phyloP scores from a whole-genome alignment of 371 early-diverging fungal species.

The Mucor racemosus region DNA sequence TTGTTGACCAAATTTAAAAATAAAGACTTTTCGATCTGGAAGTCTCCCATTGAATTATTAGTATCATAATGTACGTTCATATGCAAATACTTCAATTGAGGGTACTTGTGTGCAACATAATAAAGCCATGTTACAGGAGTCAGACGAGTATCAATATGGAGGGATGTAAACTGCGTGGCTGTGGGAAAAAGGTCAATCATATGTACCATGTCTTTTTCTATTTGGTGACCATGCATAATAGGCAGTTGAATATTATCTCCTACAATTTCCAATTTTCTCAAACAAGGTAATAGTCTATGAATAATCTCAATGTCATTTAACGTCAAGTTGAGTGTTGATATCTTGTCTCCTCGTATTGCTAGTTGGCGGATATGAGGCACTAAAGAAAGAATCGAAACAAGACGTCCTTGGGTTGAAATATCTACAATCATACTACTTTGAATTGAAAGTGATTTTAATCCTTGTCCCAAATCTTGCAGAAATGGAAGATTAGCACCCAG shows the following conservation, averaged over 20 bases:
- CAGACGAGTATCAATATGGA: slow-evolving; percentile 11
- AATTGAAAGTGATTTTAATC: slow-evolving; percentile 8
- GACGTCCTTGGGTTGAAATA: slow-evolving; percentile 4
- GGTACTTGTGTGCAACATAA: slow-evolving; percentile 27
- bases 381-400: slow-evolving; percentile 10
- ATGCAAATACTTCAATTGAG: neutral
- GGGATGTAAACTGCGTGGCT: neutral
- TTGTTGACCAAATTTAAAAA: slow-evolving; percentile 2
- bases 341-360: neutral
- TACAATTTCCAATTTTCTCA: neutral
- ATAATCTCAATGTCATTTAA: slow-evolving; percentile 21
- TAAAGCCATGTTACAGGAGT: slow-evolving; percentile 14
- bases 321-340: neutral
- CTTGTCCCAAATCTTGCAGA: slow-evolving; percentile 9
- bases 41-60: neutral
- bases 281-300: slow-evolving; percentile 4
- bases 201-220: neutral
- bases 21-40: neutral
- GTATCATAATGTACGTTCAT: neutral
- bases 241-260: slow-evolving; percentile 18
- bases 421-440: slow-evolving; percentile 16
- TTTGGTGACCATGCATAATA: neutral
- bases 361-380: slow-evolving; percentile 11
- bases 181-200: neutral
- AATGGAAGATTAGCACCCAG: slow-evolving; percentile 13